These are phyloP conservation scores for Nyssa sinensis DNA, from an alignment of 148 eudicot species.

Conservation along the genomic window DNA sequence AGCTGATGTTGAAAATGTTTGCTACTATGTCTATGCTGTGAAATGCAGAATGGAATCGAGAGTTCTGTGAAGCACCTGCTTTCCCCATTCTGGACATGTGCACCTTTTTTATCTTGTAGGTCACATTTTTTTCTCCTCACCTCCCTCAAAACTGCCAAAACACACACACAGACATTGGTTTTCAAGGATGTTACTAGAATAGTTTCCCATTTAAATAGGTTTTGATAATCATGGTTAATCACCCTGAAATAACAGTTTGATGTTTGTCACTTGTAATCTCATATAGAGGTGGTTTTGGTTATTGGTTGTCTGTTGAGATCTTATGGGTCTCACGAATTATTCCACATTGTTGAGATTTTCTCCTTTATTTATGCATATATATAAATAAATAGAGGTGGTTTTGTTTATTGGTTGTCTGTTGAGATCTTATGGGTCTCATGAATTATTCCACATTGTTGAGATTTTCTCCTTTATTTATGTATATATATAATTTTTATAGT, in stretches of 20 bases:
- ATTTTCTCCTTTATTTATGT: background rate
- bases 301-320: too few relatives aligned
- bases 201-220: too few relatives aligned
- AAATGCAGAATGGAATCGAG: background rate
- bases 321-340: too few relatives aligned
- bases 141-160: too few relatives aligned
- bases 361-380: background rate
- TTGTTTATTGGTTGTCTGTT: too few relatives aligned
- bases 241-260: background rate
- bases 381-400: too few relatives aligned
- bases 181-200: background rate
- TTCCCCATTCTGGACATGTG: background rate
- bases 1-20: conserved; percentile 5
- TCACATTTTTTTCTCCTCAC: background rate
- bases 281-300: too few relatives aligned
- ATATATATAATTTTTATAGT: background rate
- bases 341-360: background rate
- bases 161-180: background rate
- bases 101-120: background rate
- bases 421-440: too few relatives aligned
- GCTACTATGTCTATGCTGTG: background rate
- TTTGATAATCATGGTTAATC: too few relatives aligned
- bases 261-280: too few relatives aligned
- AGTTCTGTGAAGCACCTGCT: background rate
- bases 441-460: background rate